Conservation (phyloP, 2,329 filamentous ascomycete genomes). For the Colletotrichum echinochloae region DNA sequence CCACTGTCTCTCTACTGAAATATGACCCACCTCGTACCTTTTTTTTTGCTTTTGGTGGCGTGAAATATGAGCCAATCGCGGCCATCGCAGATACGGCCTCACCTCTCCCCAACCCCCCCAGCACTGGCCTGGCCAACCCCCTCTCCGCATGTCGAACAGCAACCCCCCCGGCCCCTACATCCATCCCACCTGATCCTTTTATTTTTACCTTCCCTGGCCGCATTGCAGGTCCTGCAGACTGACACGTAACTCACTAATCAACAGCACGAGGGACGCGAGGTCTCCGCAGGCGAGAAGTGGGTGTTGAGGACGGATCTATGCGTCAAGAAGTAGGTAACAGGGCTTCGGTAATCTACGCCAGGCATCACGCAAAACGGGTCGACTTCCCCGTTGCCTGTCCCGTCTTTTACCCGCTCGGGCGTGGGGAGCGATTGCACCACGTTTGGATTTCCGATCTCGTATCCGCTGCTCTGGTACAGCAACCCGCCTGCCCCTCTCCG, state of each 20-base stretch:
- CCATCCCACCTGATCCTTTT: conserved; percentile 10
- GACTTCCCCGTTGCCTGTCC: neutral
- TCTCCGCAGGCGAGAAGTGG: conserved; percentile 88
- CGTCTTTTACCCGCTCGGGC: conserved; percentile 16
- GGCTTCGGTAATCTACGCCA: neutral
- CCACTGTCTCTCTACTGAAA: neutral
- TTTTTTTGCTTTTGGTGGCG: conserved; percentile 37
- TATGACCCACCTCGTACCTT: conserved; percentile 23
- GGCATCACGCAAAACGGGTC: conserved; percentile 14
- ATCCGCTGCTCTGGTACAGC: conserved; percentile 16
- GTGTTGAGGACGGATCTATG: conserved; percentile 87
- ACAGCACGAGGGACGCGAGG: conserved; percentile 85
- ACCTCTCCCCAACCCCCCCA: neutral
- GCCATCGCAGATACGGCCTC: conserved; percentile 33
- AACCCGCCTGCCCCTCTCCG: neutral
- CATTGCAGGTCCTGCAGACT: conserved; percentile 24
- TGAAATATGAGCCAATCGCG: conserved; percentile 26
- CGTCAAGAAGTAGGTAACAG: conserved; percentile 65
- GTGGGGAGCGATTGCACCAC: conserved; percentile 4
- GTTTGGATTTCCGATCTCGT: neutral
- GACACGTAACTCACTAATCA: conserved; percentile 37
- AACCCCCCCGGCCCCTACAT: neutral
- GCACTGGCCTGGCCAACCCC: conserved; percentile 5
- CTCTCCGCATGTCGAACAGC: conserved; percentile 52
- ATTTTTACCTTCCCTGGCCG: conserved; percentile 22